Percentiles rank a stretch among this genome's conserved stretches.
Evolutionary conservation across 345 rosid species (phyloP).

Genomic region (Citrus trifoliata): DNA sequence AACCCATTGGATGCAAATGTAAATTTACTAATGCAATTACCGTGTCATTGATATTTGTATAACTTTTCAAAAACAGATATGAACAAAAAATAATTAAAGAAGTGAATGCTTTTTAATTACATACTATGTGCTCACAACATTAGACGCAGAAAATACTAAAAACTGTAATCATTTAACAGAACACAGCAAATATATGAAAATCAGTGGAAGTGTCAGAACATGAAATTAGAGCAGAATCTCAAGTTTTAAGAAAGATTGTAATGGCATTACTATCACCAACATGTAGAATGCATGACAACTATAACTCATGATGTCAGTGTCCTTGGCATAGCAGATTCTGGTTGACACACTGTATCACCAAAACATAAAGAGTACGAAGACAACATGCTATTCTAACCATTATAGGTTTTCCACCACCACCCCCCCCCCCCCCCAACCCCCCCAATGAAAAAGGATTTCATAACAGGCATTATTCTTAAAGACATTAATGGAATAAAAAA

Average conservation of each 20-base stretch:
- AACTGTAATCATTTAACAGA: background rate
- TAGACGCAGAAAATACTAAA: background rate
- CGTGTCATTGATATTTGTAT: background rate
- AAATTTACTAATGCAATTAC: constrained; percentile 1
- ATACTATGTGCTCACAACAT: background rate
- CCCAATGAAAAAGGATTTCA: background rate
- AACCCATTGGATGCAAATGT: background rate
- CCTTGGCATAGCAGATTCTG: background rate
- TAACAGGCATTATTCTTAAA: background rate
- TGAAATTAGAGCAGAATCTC: background rate
- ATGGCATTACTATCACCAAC: background rate
- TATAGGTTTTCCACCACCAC: background rate
- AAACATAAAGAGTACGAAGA: background rate
- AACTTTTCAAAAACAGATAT: background rate
- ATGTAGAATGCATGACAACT: background rate
- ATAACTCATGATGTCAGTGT: background rate
- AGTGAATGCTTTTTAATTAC: background rate
- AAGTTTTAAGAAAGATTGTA: background rate
- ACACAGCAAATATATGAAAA: background rate
- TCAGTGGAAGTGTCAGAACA: background rate
- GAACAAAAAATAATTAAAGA: background rate
- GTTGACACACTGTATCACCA: background rate
- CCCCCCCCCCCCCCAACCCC: rapidly evolving
- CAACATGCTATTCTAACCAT: background rate
- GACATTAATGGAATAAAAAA: background rate